Evolutionary conservation across 495 filamentous ascomycete genomes (phyloP).

Genomic region (Neurospora hispaniola): DNA sequence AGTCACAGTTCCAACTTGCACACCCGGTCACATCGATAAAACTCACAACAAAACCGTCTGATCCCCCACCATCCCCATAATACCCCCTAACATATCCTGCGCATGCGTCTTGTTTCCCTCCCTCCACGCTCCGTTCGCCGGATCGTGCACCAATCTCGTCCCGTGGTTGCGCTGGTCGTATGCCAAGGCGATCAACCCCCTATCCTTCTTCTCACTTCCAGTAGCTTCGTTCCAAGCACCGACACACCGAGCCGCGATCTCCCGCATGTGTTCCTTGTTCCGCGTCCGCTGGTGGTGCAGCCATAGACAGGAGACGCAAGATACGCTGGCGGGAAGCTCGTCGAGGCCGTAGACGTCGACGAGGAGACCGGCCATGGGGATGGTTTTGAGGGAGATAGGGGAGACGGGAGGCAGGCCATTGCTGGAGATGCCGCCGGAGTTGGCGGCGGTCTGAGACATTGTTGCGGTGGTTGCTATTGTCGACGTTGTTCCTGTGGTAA

Average conservation of each 20-base stretch:
- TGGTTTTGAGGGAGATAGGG: conserved; percentile 47
- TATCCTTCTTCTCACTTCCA: not conserved
- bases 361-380: conserved; percentile 65
- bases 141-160: conserved; percentile 44
- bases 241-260: conserved; percentile 28
- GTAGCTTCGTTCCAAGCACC: conserved; percentile 20
- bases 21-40: not conserved
- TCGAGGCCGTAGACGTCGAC: conserved; percentile 69
- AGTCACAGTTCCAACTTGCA: not conserved
- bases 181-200: conserved; percentile 63
- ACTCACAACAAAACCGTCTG: conserved; percentile 36
- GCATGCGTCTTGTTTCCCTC: conserved; percentile 75
- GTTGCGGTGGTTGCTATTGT: not conserved
- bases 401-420: conserved; percentile 21
- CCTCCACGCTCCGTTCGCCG: conserved; percentile 66
- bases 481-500: not conserved
- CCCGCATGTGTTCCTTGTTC: conserved; percentile 58
- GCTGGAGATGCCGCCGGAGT: not conserved
- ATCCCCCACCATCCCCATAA: conserved; percentile 62
- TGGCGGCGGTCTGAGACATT: not conserved
- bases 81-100: conserved; percentile 66
- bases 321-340: conserved; percentile 47
- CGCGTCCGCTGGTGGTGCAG: conserved; percentile 71
- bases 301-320: conserved; percentile 63
- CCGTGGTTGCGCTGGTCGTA: conserved; percentile 94